These are phyloP conservation scores for Rhipidocladum racemiflorum DNA, from an alignment of 176 grass and related monocot genomes.

Conservation along the genomic window DNA sequence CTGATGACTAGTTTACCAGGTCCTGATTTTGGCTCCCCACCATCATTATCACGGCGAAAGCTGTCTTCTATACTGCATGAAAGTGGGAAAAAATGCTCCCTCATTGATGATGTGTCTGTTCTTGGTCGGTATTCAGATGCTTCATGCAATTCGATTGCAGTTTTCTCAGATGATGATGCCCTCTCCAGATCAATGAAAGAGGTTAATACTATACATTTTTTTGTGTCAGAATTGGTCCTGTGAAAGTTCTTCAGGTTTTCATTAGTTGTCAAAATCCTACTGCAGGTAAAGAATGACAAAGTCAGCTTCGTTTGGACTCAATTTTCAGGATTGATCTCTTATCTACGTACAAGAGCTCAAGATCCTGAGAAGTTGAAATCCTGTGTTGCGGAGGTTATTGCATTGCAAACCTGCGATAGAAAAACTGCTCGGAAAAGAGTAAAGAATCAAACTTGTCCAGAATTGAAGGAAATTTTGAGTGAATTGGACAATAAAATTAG, in stretches of 20 bases:
- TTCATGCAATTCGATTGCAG: conserved; percentile 79
- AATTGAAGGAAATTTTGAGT: conserved; percentile 67
- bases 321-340: conserved; percentile 73
- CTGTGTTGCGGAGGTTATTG: conserved; percentile 69
- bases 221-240: background rate
- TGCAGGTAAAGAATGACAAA: conserved; percentile 81
- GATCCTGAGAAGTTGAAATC: conserved; percentile 62
- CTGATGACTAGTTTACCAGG: conserved; percentile 53
- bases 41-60: conserved; percentile 45
- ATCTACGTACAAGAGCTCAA: conserved; percentile 50
- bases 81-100: conserved; percentile 65
- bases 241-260: conserved; percentile 10
- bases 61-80: conserved; percentile 66
- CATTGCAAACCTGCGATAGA: conserved; percentile 68
- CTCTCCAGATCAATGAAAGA: conserved; percentile 82
- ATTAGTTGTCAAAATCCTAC: conserved; percentile 25
- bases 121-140: conserved; percentile 81
- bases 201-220: conserved; percentile 38
- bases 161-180: conserved; percentile 78
- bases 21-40: conserved; percentile 86
- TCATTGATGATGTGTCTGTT: conserved; percentile 68
- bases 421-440: conserved; percentile 61
- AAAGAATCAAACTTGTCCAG: conserved; percentile 44
- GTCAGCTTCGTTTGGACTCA: conserved; percentile 80
- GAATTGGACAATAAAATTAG: conserved; percentile 67